A percentile compares a stretch with the other conserved stretches of the same genome.
phyloP scores from a whole-genome alignment of 768 basidiomycete genomes.

The Phylloporus scabripes region DNA sequence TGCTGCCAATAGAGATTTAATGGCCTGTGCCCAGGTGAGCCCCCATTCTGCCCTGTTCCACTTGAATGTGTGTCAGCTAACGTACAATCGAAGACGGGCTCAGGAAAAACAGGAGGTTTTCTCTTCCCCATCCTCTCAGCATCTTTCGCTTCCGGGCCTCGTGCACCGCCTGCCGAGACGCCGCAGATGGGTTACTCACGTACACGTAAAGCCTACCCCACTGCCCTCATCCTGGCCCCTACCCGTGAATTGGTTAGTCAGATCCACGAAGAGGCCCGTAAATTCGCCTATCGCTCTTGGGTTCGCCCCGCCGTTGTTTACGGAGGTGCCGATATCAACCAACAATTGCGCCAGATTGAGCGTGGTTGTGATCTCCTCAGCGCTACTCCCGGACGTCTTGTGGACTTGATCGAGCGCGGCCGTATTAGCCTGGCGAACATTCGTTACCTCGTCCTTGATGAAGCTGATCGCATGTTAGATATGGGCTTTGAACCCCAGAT shows the following conservation, averaged over 20 bases:
- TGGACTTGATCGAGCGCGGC: conserved; percentile 97
- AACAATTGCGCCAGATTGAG: conserved; percentile 90
- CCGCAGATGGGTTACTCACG: conserved; percentile 51
- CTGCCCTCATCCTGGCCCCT: conserved; percentile 94
- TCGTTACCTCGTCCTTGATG: conserved; percentile 96
- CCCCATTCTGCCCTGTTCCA: conserved; percentile 1
- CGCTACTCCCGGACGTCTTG: conserved; percentile 95
- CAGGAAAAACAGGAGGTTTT: conserved; percentile 98
- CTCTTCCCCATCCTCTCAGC: conserved; percentile 98
- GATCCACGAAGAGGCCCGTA: conserved; percentile 98
- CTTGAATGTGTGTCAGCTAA: conserved; percentile 15
- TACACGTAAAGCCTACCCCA: conserved; percentile 88
- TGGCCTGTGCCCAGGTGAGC: conserved; percentile 89
- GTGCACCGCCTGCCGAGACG: conserved; percentile 53
- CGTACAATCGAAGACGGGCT: conserved; percentile 72
- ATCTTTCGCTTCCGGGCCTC: conserved; percentile 80
- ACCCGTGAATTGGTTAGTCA: conserved; percentile 98
- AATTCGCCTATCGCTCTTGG: conserved; percentile 99
- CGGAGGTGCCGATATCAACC: conserved; percentile 96
- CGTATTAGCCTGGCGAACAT: conserved; percentile 95
- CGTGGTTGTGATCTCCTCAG: conserved; percentile 95
- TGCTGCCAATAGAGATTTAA: conserved; percentile 79
- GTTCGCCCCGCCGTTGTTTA: conserved; percentile 98
- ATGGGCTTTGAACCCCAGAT: conserved; percentile 99
- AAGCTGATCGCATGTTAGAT: conserved; percentile 99